phyloP scores from a whole-genome alignment of 2,329 filamentous ascomycete species.

The Alternaria atra region DNA sequence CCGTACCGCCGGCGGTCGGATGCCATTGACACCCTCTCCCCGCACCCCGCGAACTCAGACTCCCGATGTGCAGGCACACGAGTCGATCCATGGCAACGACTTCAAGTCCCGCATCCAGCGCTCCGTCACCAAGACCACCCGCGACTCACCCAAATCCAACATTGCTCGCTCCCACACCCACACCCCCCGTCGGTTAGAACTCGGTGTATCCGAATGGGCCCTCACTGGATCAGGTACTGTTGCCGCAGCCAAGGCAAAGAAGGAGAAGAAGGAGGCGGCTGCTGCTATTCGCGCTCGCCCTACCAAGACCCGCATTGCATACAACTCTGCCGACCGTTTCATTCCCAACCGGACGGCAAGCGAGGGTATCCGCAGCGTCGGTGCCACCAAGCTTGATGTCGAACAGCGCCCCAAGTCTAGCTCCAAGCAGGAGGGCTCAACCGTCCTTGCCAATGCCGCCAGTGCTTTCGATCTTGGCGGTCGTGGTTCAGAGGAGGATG shows the following conservation, averaged over 20 bases:
- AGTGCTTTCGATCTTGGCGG: constrained; percentile 70
- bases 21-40: constrained; percentile 93
- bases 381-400: constrained; percentile 81
- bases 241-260: constrained; percentile 51
- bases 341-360: constrained; percentile 93
- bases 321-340: constrained; percentile 87
- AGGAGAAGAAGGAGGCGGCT: constrained; percentile 46
- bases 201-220: constrained; percentile 91
- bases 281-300: constrained; percentile 42
- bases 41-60: constrained; percentile 63
- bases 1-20: constrained; percentile 91
- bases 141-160: constrained; percentile 95
- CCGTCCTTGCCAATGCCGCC: constrained; percentile 78
- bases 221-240: constrained; percentile 78
- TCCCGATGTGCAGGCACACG: constrained; percentile 61
- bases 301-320: constrained; percentile 52
- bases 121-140: constrained; percentile 70
- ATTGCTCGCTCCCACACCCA: constrained; percentile 74
- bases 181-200: constrained; percentile 84
- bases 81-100: constrained; percentile 78
- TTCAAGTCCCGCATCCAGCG: constrained; percentile 81
- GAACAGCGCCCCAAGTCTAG: constrained; percentile 71
- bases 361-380: constrained; percentile 83
- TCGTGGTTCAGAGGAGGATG: constrained; percentile 73
- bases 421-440: constrained; percentile 74